Conservation (phyloP, 225 moss, liverwort and hornwort species). For the Takakia lepidozioides region DNA sequence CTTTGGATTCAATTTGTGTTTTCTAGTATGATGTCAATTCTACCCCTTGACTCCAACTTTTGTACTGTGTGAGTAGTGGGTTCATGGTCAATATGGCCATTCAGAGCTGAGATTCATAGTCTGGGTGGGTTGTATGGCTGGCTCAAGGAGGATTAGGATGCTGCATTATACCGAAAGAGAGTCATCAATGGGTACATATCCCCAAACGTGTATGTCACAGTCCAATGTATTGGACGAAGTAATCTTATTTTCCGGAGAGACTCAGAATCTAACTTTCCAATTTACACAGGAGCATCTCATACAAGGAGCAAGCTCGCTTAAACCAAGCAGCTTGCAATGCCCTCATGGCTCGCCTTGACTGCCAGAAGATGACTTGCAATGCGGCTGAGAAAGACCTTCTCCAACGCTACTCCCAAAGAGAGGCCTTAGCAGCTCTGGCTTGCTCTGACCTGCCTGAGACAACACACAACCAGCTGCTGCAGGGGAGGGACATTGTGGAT, state of each 20-base stretch:
- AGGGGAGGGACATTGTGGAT: slow-evolving; percentile 20
- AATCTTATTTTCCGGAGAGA: too few relatives aligned
- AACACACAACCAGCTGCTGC: background rate
- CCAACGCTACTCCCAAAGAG: slow-evolving; percentile 20
- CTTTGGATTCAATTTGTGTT: too few relatives aligned
- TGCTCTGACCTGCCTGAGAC: slow-evolving; percentile 4
- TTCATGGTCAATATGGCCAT: too few relatives aligned
- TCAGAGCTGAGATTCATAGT: background rate
- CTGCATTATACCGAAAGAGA: too few relatives aligned
- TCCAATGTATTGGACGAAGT: too few relatives aligned
- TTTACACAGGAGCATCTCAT: slow-evolving; percentile 29
- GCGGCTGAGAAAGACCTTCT: slow-evolving; percentile 32
- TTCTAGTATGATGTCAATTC: too few relatives aligned
- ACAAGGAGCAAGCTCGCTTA: slow-evolving; percentile 33
- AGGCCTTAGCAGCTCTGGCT: slow-evolving; percentile 8
- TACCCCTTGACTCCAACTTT: too few relatives aligned
- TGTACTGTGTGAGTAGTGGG: too few relatives aligned
- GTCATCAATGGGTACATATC: too few relatives aligned
- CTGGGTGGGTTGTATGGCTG: background rate
- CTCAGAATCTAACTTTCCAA: too few relatives aligned
- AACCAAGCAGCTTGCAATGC: slow-evolving; percentile 41
- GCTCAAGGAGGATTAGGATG: too few relatives aligned
- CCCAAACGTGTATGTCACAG: too few relatives aligned
- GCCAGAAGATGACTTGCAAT: slow-evolving; percentile 23
- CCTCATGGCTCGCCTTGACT: slow-evolving; percentile 35